Evolutionary conservation across 805 yeast species (phyloP).

Genomic region (Barnettozyma wickerhamii): DNA sequence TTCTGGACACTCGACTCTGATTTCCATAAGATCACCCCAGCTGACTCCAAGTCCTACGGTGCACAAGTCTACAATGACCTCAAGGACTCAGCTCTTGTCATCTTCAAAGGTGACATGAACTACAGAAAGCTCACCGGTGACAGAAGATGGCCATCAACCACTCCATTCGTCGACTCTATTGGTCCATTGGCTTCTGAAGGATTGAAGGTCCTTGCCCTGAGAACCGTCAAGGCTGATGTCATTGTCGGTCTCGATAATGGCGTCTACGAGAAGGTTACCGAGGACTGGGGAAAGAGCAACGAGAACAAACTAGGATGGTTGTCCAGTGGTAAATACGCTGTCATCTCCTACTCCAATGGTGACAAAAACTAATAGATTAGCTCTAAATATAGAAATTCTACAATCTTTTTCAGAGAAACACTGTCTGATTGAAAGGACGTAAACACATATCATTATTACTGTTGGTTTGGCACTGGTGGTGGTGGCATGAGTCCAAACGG

Average conservation of each 20-base stretch:
- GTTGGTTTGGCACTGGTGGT: slow-evolving; percentile 15
- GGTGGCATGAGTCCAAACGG: slow-evolving; percentile 31
- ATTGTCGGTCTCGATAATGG: slow-evolving; percentile 80
- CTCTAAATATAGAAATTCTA: background rate
- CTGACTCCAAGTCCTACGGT: slow-evolving; percentile 54
- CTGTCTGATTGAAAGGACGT: background rate
- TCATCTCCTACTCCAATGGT: slow-evolving; percentile 57
- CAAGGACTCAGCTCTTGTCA: slow-evolving; percentile 58
- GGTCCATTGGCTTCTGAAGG: slow-evolving; percentile 61
- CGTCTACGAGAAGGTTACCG: slow-evolving; percentile 59
- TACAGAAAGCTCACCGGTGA: slow-evolving; percentile 94
- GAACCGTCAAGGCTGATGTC: slow-evolving; percentile 97
- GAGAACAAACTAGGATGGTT: slow-evolving; percentile 77
- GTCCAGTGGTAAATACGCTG: slow-evolving; percentile 92
- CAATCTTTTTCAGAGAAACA: background rate
- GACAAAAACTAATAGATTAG: slow-evolving; percentile 8
- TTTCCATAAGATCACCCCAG: slow-evolving; percentile 62
- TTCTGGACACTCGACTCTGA: slow-evolving; percentile 86
- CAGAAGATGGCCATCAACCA: slow-evolving; percentile 78
- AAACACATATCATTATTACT: background rate
- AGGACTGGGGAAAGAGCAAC: slow-evolving; percentile 57
- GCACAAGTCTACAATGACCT: slow-evolving; percentile 57
- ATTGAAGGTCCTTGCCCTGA: slow-evolving; percentile 64
- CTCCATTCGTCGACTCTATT: slow-evolving; percentile 68
- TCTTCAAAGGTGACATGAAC: slow-evolving; percentile 94